A percentile compares a stretch with the other conserved stretches of the same genome.
phyloP scores from a whole-genome alignment of 225 moss, liverwort and hornwort genomes.

The Pleurozium schreberi region DNA sequence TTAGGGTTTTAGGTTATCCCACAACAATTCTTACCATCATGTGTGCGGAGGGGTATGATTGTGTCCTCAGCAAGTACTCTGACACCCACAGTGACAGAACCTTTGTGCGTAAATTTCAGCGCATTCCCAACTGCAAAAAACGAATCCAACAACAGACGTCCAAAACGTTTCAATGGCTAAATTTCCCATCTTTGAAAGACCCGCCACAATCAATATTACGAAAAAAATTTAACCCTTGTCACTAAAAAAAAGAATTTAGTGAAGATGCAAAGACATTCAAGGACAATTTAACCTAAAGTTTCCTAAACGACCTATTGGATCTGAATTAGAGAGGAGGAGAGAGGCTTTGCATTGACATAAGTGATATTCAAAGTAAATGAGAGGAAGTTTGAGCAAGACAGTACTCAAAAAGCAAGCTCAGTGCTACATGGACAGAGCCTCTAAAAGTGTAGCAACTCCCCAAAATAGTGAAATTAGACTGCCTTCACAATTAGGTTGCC shows the following conservation, averaged over 20 bases:
- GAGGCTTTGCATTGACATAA: neutral
- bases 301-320: neutral
- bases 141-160: neutral
- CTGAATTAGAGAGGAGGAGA: neutral
- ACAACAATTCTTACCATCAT: constrained; percentile 14
- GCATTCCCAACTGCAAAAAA: constrained; percentile 85
- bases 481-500: no score
- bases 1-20: neutral
- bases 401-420: neutral
- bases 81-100: constrained; percentile 59
- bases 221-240: neutral
- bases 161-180: neutral
- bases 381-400: neutral
- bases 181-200: neutral
- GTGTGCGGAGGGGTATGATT: neutral
- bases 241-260: neutral
- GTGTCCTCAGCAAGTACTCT: constrained; percentile 5
- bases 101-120: constrained; percentile 75
- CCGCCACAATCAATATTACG: neutral
- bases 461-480: no score
- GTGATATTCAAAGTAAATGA: neutral
- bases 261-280: neutral
- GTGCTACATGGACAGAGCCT: neutral
- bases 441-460: no score
- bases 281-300: neutral